Conservation (phyloP, 2,329 filamentous ascomycete genomes). For the Plenodomus biglobosus region DNA sequence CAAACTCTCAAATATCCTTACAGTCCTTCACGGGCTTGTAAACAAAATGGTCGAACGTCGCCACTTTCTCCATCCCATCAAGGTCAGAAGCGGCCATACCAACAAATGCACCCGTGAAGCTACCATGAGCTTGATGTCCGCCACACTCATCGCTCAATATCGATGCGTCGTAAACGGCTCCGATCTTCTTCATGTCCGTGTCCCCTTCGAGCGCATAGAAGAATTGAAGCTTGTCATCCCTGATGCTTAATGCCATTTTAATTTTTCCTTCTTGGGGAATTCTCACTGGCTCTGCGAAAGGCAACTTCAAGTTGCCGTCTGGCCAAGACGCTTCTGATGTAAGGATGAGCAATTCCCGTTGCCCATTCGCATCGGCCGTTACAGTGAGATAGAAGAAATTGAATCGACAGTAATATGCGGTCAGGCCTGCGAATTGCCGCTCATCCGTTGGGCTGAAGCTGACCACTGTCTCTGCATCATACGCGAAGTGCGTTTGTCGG, state of each 20-base stretch:
- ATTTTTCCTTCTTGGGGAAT: constrained; percentile 61
- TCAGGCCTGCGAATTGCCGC: constrained; percentile 62
- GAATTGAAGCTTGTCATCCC: constrained; percentile 58
- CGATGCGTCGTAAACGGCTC: constrained; percentile 60
- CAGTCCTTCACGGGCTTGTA: constrained; percentile 35
- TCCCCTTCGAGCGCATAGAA: constrained; percentile 56
- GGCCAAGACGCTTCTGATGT: constrained; percentile 61
- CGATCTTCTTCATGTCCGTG: constrained; percentile 51
- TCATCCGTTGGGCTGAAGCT: constrained; percentile 60
- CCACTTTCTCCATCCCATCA: constrained; percentile 31
- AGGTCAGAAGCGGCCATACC: constrained; percentile 39
- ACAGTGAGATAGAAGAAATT: constrained; percentile 67
- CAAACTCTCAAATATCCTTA: constrained; percentile 9
- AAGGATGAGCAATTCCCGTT: constrained; percentile 60
- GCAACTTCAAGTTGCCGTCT: constrained; percentile 50
- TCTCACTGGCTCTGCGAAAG: constrained; percentile 48
- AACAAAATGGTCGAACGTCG: constrained; percentile 37
- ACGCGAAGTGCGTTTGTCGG: constrained; percentile 62
- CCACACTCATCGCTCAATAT: constrained; percentile 65
- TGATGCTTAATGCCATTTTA: constrained; percentile 54
- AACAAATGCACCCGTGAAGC: constrained; percentile 61
- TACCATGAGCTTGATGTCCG: constrained; percentile 62
- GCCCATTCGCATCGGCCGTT: constrained; percentile 58
- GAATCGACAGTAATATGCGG: constrained; percentile 64
- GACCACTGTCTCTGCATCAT: constrained; percentile 60